A percentile compares a stretch with the other conserved stretches of the same genome.
Evolutionary conservation across 495 filamentous ascomycete genomes (phyloP).

Genomic region (Aspergillus cavernicola): DNA sequence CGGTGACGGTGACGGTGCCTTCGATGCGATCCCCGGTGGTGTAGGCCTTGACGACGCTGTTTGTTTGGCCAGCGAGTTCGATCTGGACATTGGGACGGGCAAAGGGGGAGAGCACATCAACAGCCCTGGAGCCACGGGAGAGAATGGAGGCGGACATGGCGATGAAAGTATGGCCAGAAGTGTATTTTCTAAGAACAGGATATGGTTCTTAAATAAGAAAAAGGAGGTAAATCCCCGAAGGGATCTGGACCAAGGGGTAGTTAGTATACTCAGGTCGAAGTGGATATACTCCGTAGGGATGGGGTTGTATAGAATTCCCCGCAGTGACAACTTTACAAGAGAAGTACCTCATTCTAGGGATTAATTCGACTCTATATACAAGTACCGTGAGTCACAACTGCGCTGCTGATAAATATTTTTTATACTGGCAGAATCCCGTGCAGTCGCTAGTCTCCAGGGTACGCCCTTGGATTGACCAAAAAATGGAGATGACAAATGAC

Average conservation of each 20-base stretch:
- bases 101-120: conserved; percentile 19
- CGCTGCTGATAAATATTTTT: no score
- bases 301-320: no score
- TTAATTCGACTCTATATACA: no score
- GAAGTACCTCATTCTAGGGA: no score
- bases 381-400: no score
- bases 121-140: neutral
- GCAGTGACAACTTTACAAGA: no score
- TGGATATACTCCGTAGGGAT: neutral
- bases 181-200: neutral
- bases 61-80: conserved; percentile 28
- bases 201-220: neutral
- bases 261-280: neutral
- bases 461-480: no score
- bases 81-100: conserved; percentile 35
- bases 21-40: conserved; percentile 59
- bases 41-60: conserved; percentile 44
- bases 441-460: no score
- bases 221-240: neutral
- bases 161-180: neutral
- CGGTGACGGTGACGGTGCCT: conserved; percentile 57
- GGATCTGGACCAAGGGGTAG: neutral
- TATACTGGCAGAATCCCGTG: no score
- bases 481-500: no score
- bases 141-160: neutral